phyloP scores from a whole-genome alignment of 148 eudicot species.

The Vaccinium myrtillus region DNA sequence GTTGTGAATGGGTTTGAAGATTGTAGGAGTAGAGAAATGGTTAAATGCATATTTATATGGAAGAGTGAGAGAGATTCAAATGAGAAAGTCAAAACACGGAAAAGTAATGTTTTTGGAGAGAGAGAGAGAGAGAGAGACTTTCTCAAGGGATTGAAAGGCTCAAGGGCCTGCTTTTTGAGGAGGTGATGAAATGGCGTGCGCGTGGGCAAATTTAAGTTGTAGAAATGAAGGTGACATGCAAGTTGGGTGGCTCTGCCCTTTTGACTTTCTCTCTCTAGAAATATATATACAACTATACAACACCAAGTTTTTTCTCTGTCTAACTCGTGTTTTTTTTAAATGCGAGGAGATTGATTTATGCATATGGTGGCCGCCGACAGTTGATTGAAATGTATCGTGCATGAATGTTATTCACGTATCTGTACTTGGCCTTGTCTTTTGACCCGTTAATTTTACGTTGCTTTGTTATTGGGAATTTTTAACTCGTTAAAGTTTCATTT shows the following conservation, averaged over 20 bases:
- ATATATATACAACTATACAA: not conserved
- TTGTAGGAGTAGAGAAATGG: not conserved
- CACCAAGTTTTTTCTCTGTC: not conserved
- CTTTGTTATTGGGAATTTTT: too few relatives aligned
- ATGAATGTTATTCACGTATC: not conserved
- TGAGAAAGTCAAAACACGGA: slow-evolving; percentile 51
- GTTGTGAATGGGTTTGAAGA: slow-evolving; percentile 26
- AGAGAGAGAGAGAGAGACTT: slow-evolving; percentile 28
- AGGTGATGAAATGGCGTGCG: slow-evolving; percentile 8
- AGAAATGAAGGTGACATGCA: not conserved
- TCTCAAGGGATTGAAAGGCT: slow-evolving; percentile 26
- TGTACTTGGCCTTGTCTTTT: not conserved
- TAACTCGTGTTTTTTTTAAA: not conserved
- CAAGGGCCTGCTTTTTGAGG: not conserved
- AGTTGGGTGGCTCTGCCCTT: not conserved
- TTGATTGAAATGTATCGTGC: not conserved
- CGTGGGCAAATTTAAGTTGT: not conserved
- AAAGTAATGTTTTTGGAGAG: slow-evolving; percentile 16
- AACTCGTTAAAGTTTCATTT: too few relatives aligned
- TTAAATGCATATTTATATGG: not conserved
- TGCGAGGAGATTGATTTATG: not conserved
- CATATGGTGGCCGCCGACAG: not conserved
- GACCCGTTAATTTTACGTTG: not conserved
- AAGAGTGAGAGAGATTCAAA: slow-evolving; percentile 14
- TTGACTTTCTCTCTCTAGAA: slow-evolving; percentile 31